Evolutionary conservation across 1,284 basidiomycete species (phyloP).

Genomic region (Hymenochaete sp.): DNA sequence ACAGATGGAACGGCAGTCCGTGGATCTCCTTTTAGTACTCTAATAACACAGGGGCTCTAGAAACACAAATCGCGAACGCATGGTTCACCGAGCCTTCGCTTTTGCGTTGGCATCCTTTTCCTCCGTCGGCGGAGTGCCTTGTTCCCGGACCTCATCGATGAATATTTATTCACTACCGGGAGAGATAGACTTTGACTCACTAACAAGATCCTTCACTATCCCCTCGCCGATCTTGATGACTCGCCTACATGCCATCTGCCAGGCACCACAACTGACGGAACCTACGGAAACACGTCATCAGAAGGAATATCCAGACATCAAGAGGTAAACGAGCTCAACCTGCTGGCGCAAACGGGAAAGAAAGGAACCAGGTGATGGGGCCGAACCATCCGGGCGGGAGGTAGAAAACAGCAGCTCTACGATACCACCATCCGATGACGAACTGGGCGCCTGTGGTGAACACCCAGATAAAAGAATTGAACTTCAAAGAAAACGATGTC

Average conservation of each 20-base stretch:
- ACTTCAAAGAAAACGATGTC: conserved; percentile 62
- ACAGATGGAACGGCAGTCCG: too few species aligned
- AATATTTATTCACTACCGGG: conserved; percentile 1
- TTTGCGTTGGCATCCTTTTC: conserved; percentile 7
- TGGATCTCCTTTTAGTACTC: conserved; percentile 6
- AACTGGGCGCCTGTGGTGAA: conserved; percentile 81
- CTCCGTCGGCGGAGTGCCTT: conserved; percentile 17
- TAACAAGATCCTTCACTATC: conserved; percentile 13
- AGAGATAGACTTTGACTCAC: not conserved
- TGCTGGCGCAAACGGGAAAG: conserved; percentile 73
- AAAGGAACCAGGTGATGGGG: conserved; percentile 73
- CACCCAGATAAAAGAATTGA: conserved; percentile 70
- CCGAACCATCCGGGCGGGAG: conserved; percentile 84
- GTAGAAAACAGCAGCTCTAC: conserved; percentile 83
- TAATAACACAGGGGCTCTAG: conserved; percentile 3
- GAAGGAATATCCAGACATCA: not conserved
- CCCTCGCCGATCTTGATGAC: conserved; percentile 18
- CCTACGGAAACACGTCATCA: conserved; percentile 12
- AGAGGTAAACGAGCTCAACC: conserved; percentile 32
- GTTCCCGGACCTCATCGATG: too few species aligned
- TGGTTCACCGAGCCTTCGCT: conserved; percentile 3
- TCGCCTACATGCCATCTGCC: conserved; percentile 14
- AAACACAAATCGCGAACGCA: not conserved
- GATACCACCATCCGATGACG: conserved; percentile 81
- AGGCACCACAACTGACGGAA: conserved; percentile 20